These are phyloP conservation scores for Acanthamoeba lenticulata DNA, from an alignment of 208 protist species.

Conservation along the genomic window DNA sequence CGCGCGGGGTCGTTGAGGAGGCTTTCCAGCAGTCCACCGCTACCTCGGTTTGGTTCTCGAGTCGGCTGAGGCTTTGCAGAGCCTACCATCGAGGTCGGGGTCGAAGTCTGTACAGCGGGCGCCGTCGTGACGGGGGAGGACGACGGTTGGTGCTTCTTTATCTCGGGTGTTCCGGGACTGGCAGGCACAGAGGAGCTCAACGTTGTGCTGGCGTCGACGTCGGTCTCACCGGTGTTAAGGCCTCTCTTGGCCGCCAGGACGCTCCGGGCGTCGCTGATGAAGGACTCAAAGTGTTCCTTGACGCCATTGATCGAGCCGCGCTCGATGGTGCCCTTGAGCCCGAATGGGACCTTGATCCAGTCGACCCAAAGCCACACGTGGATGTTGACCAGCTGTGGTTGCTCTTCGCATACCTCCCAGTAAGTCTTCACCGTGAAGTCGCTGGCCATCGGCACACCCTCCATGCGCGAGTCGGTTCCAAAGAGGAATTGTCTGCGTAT, in stretches of 20 bases:
- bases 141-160: not conserved
- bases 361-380: conserved; percentile 62
- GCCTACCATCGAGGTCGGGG: no score
- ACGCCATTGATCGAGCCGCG: conserved; percentile 61
- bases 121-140: not conserved
- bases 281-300: conserved; percentile 62
- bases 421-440: conserved; percentile 66
- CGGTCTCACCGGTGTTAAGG: not conserved
- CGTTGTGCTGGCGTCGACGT: not conserved
- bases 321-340: conserved; percentile 60
- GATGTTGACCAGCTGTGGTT: conserved; percentile 20
- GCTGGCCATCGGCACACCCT: conserved; percentile 15
- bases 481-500: conserved; percentile 30
- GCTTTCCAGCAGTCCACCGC: not conserved
- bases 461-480: conserved; percentile 46
- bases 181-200: not conserved
- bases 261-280: not conserved
- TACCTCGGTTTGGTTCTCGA: no score
- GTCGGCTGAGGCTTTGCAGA: no score
- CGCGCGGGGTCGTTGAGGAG: conserved; percentile 7
- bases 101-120: not conserved
- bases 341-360: conserved; percentile 66
- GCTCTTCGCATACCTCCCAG: conserved; percentile 50
- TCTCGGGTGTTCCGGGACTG: not conserved
- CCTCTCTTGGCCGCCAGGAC: not conserved